These are phyloP conservation scores for Knoxia roxburghii DNA, from an alignment of 257 asterid genomes.

Conservation along the genomic window DNA sequence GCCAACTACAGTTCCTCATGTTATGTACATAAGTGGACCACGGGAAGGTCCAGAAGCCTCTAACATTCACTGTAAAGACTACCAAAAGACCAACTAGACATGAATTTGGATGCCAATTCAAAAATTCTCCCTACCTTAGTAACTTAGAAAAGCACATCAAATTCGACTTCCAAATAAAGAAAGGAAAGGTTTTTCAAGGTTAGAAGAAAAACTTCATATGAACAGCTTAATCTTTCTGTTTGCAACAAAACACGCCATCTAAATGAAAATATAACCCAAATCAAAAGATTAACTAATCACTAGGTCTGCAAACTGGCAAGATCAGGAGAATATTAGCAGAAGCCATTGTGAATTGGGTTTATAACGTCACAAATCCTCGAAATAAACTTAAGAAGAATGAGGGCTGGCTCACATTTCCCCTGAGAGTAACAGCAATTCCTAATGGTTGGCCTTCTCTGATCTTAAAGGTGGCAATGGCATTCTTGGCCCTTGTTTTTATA, in stretches of 20 bases:
- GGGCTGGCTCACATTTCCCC: slow-evolving; percentile 59
- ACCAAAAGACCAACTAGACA: neutral
- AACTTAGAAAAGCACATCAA: neutral
- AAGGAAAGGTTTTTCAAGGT: neutral
- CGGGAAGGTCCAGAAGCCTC: neutral
- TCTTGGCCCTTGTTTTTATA: slow-evolving; percentile 84
- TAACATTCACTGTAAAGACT: neutral
- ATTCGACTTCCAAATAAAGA: neutral
- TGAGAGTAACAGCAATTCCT: slow-evolving; percentile 87
- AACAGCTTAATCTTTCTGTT: neutral
- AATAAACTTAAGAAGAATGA: neutral
- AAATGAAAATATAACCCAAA: neutral
- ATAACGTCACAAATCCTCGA: neutral
- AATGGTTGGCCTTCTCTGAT: slow-evolving; percentile 86
- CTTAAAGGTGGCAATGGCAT: slow-evolving; percentile 90
- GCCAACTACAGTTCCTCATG: neutral
- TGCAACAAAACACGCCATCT: slow-evolving; percentile 1
- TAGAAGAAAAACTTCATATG: neutral
- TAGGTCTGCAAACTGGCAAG: neutral
- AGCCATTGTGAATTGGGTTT: no score
- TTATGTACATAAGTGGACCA: neutral
- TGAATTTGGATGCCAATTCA: neutral
- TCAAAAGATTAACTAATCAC: neutral
- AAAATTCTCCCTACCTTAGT: neutral
- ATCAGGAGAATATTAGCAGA: neutral